These are phyloP conservation scores for Pelargonium cotyledonis DNA, from an alignment of 441 rosid genomes.

Conservation along the genomic window DNA sequence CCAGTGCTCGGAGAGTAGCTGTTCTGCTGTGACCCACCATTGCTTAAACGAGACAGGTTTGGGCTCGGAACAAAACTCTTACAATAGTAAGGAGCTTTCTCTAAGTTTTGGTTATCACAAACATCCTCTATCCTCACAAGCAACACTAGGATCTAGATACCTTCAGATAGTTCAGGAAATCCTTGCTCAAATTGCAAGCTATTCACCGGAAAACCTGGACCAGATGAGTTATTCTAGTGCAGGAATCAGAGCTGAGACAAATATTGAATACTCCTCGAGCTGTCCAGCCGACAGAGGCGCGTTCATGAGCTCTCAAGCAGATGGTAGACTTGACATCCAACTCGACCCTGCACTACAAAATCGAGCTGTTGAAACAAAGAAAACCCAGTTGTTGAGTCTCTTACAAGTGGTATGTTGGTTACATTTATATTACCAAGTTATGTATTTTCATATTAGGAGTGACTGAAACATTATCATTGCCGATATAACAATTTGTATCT, in stretches of 20 bases:
- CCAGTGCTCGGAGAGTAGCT: slow-evolving; percentile 48
- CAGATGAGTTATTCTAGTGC: slow-evolving; percentile 26
- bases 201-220: slow-evolving; percentile 53
- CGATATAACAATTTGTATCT: no score
- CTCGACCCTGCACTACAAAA: slow-evolving; percentile 28
- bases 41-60: slow-evolving; percentile 34
- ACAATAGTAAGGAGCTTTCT: slow-evolving; percentile 48
- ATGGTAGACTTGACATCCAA: slow-evolving; percentile 22
- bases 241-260: slow-evolving; percentile 25
- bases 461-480: no score
- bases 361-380: slow-evolving; percentile 48
- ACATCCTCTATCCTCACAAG: slow-evolving; percentile 32
- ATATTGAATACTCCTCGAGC: not conserved
- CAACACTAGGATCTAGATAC: slow-evolving; percentile 56
- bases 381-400: slow-evolving; percentile 52
- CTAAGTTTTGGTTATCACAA: slow-evolving; percentile 32
- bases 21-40: slow-evolving; percentile 25
- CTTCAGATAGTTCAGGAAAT: slow-evolving; percentile 73
- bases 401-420: slow-evolving; percentile 56
- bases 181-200: slow-evolving; percentile 72
- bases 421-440: not conserved
- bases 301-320: slow-evolving; percentile 18
- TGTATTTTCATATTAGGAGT: not conserved
- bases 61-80: slow-evolving; percentile 42
- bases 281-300: not conserved